Conservation (phyloP, 169 alveolate genomes). For the Plasmodium fragile region DNA sequence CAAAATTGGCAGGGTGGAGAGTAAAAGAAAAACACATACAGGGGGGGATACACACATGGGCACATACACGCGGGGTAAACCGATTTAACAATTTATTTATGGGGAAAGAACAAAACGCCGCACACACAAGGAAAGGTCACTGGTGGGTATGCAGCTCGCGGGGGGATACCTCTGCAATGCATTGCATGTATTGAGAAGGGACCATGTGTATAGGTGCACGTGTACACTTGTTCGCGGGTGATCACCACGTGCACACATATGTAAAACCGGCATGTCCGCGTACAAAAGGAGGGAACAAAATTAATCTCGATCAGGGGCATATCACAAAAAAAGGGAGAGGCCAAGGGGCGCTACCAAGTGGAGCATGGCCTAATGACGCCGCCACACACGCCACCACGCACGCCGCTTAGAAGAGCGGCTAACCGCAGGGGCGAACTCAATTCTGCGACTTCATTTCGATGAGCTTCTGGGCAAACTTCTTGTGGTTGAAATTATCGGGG, state of each 20-base stretch:
- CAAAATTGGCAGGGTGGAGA: conserved; percentile 2
- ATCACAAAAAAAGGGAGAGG: background rate
- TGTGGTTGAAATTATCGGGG: conserved; percentile 74
- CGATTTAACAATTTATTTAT: conserved; percentile 8
- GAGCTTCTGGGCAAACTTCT: conserved; percentile 73
- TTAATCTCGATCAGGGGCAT: background rate
- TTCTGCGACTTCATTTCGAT: conserved; percentile 53
- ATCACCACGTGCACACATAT: background rate
- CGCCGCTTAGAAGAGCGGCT: background rate
- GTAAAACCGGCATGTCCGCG: background rate
- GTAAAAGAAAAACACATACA: background rate
- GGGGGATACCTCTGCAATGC: background rate
- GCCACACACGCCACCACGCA: background rate
- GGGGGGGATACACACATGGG: background rate
- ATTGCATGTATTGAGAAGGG: background rate
- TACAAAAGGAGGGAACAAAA: background rate
- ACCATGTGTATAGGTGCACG: background rate
- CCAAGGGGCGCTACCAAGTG: background rate
- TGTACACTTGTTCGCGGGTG: background rate
- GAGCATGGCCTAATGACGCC: background rate
- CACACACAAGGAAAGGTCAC: background rate
- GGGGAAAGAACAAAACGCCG: background rate
- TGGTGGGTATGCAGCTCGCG: background rate
- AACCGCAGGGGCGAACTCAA: conserved; percentile 1
- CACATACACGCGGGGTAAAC: background rate